A percentile compares a stretch with the other conserved stretches of the same genome.
Evolutionary conservation across 2,329 filamentous ascomycete genomes (phyloP).

Genomic region (Stemphylium vesicarium): DNA sequence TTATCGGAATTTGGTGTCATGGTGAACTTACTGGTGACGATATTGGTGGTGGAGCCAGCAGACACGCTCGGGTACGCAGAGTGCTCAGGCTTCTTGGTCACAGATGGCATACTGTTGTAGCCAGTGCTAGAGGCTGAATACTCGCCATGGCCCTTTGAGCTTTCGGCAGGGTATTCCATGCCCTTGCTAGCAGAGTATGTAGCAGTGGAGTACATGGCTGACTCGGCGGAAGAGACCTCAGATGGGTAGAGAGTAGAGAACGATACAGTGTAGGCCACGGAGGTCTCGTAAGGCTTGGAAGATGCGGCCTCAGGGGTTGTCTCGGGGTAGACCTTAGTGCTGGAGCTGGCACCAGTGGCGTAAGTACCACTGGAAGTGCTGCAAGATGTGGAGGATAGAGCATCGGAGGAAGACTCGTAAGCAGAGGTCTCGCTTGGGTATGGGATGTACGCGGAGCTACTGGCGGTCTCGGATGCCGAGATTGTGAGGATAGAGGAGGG

Average conservation of each 20-base stretch:
- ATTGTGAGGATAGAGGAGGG: conserved; percentile 2
- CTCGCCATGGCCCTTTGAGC: conserved; percentile 4
- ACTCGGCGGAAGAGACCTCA: not conserved
- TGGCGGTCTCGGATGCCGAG: not conserved
- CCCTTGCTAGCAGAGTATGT: conserved; percentile 8
- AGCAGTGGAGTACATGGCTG: conserved; percentile 1
- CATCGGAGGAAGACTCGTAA: conserved; percentile 8
- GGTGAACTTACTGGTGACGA: conserved; percentile 27
- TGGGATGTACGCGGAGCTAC: not conserved
- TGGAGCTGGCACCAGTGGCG: conserved; percentile 9
- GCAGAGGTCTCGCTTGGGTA: conserved; percentile 1
- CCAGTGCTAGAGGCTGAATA: conserved; percentile 15
- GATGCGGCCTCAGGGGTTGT: conserved; percentile 17
- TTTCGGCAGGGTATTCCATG: conserved; percentile 4
- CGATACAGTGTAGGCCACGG: conserved; percentile 1
- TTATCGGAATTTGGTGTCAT: not conserved
- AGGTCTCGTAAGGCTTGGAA: conserved; percentile 17
- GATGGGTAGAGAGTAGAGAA: conserved; percentile 2
- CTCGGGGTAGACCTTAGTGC: conserved; percentile 11
- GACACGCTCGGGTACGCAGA: conserved; percentile 19
- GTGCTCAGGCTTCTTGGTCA: conserved; percentile 23
- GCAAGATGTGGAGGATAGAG: conserved; percentile 21
- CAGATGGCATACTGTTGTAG: conserved; percentile 15
- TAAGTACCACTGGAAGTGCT: conserved; percentile 19
- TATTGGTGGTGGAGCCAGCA: conserved; percentile 20